phyloP scores from a whole-genome alignment of 306 rosid species.

The Cyclanthera cordifolia region DNA sequence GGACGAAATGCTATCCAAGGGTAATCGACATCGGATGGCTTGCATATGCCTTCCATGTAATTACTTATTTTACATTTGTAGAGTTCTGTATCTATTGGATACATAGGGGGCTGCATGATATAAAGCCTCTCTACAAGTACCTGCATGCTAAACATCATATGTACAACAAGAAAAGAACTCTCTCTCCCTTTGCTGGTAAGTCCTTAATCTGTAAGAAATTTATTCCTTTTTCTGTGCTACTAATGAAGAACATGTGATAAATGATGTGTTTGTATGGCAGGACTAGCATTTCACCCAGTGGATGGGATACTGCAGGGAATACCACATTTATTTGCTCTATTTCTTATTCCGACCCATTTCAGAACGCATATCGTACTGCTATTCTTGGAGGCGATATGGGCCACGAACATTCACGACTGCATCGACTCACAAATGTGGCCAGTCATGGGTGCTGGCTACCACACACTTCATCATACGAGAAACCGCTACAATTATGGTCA shows the following conservation, averaged over 20 bases:
- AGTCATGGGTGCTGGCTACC: constrained; percentile 94
- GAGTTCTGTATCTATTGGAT: constrained; percentile 92
- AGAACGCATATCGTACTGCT: constrained; percentile 49
- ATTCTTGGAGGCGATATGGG: constrained; percentile 70
- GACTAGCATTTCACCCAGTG: constrained; percentile 89
- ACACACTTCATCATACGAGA: constrained; percentile 88
- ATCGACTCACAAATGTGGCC: constrained; percentile 74
- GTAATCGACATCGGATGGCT: constrained; percentile 42
- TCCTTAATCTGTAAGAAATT: constrained; percentile 14
- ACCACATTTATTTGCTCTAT: constrained; percentile 52
- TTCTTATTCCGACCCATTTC: constrained; percentile 68
- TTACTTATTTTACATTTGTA: constrained; percentile 45
- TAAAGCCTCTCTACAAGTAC: constrained; percentile 80
- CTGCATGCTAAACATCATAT: constrained; percentile 85
- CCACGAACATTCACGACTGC: constrained; percentile 86
- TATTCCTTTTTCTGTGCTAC: background rate
- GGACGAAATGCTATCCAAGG: constrained; percentile 70
- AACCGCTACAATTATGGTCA: constrained; percentile 91
- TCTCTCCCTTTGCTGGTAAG: constrained; percentile 95
- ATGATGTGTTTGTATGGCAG: constrained; percentile 45
- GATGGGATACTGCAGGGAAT: constrained; percentile 90
- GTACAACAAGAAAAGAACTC: constrained; percentile 88
- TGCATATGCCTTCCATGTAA: constrained; percentile 40
- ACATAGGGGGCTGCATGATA: constrained; percentile 87
- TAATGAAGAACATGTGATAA: no score